Evolutionary conservation across 805 yeast genomes (phyloP).

Genomic region (Kodamaea jinghongensis): DNA sequence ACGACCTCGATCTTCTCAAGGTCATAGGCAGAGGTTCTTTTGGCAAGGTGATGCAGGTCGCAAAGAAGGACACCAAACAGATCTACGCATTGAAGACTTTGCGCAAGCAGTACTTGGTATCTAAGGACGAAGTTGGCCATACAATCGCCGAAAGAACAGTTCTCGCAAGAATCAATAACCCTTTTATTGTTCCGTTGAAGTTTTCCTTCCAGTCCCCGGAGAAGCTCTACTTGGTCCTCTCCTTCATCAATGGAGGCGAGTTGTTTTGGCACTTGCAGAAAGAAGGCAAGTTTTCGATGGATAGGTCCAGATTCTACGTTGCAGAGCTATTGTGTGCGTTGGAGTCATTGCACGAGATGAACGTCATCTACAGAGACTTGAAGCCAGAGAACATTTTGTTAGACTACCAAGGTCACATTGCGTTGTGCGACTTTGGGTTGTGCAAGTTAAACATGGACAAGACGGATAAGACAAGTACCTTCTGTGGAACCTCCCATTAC

Average conservation of each 20-base stretch:
- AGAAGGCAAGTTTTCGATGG: constrained; percentile 84
- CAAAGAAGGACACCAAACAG: constrained; percentile 91
- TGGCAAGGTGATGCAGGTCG: constrained; percentile 98
- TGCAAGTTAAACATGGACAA: constrained; percentile 94
- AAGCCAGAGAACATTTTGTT: constrained; percentile 94
- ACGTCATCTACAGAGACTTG: constrained; percentile 91
- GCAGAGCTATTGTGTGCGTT: constrained; percentile 92
- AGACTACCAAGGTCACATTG: constrained; percentile 97
- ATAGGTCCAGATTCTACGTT: constrained; percentile 88
- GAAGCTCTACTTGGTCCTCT: constrained; percentile 82
- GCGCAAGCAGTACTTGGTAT: constrained; percentile 90
- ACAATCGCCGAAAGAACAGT: constrained; percentile 96
- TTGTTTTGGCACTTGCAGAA: constrained; percentile 90
- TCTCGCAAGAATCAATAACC: constrained; percentile 86
- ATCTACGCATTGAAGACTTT: constrained; percentile 93
- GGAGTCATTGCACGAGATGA: constrained; percentile 85
- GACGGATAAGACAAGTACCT: constrained; percentile 84
- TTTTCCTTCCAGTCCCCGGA: constrained; percentile 98
- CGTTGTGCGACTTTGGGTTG: constrained; percentile 94
- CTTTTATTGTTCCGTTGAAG: constrained; percentile 94
- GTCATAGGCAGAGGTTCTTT: constrained; percentile 98
- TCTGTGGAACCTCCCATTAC: constrained; percentile 98
- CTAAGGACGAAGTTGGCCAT: constrained; percentile 92
- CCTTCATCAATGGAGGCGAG: constrained; percentile 97
- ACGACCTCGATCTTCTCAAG: constrained; percentile 88